phyloP scores from a whole-genome alignment of 257 asterid species.

The Solanum appendiculatum region DNA sequence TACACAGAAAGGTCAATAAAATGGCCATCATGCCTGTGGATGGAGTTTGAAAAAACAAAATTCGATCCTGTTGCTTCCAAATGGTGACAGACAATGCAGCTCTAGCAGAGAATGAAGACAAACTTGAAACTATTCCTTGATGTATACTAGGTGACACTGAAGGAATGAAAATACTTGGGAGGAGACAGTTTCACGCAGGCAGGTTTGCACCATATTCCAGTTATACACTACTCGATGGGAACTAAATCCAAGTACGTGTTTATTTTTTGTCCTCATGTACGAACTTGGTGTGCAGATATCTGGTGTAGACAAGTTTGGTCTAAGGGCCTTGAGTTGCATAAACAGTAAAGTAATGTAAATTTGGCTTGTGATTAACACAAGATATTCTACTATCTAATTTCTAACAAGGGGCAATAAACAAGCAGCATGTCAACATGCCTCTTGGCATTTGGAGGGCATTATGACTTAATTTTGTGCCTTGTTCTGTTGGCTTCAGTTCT shows the following conservation, averaged over 20 bases:
- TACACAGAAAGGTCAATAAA: slow-evolving; percentile 37
- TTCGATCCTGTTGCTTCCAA: slow-evolving; percentile 31
- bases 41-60: slow-evolving; percentile 46
- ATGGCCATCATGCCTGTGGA: slow-evolving; percentile 22
- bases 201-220: slow-evolving; percentile 45
- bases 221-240: slow-evolving; percentile 18
- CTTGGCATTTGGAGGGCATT: neutral
- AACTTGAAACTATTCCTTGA: slow-evolving; percentile 35
- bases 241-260: slow-evolving; percentile 35
- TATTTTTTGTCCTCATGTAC: slow-evolving; percentile 28
- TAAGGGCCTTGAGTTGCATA: slow-evolving; percentile 16
- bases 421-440: neutral
- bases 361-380: neutral
- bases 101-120: neutral
- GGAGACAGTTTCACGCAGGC: slow-evolving; percentile 32
- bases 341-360: neutral
- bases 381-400: neutral
- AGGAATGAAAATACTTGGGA: slow-evolving; percentile 18
- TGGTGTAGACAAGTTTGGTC: slow-evolving; percentile 44
- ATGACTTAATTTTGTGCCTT: neutral
- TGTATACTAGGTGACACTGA: slow-evolving; percentile 32
- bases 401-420: neutral
- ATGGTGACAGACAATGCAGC: slow-evolving; percentile 1
- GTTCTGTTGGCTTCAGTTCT: neutral
- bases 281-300: slow-evolving; percentile 31